A percentile compares a stretch with the other conserved stretches of the same genome.
Conservation (phyloP, 805 yeast genomes). For the Isabelozyma pseudorhagii region DNA sequence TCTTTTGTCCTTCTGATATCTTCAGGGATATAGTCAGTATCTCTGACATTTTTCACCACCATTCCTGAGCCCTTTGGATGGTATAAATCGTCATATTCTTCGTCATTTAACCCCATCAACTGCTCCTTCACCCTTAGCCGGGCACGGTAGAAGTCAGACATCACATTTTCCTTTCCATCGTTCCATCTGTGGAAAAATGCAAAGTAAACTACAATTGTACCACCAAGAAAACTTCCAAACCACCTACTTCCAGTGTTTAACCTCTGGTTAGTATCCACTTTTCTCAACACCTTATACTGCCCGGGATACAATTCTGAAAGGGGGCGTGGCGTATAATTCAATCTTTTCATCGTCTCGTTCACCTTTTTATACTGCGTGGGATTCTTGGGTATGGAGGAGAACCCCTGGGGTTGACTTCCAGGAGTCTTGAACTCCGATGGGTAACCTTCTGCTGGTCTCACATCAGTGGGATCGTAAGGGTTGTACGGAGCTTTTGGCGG, state of each 20-base stretch:
- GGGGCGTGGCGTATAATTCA: conserved; percentile 79
- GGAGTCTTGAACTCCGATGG: conserved; percentile 79
- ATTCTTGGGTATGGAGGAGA: conserved; percentile 58
- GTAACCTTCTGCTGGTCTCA: conserved; percentile 78
- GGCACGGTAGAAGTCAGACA: conserved; percentile 62
- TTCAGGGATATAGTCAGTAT: conserved; percentile 40
- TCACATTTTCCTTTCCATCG: conserved; percentile 74
- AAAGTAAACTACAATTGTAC: conserved; percentile 51
- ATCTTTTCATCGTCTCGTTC: conserved; percentile 67
- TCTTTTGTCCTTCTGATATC: conserved; percentile 43
- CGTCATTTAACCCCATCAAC: conserved; percentile 53
- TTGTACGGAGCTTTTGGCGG: conserved; percentile 83
- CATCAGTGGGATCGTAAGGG: conserved; percentile 77
- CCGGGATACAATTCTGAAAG: conserved; percentile 73
- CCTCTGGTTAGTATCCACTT: conserved; percentile 49
- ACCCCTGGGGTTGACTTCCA: conserved; percentile 52
- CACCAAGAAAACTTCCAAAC: conserved; percentile 50
- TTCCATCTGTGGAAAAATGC: conserved; percentile 82
- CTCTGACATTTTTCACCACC: conserved; percentile 42
- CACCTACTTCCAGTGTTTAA: conserved; percentile 61
- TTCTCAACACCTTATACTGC: conserved; percentile 65
- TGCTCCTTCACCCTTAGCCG: conserved; percentile 56
- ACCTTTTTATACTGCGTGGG: conserved; percentile 67
- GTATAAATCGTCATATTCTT: conserved; percentile 62
- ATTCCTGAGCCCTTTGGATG: conserved; percentile 40